These are phyloP conservation scores for Saccharum officinarum DNA, from an alignment of 176 grass and related monocot species.

Conservation along the genomic window DNA sequence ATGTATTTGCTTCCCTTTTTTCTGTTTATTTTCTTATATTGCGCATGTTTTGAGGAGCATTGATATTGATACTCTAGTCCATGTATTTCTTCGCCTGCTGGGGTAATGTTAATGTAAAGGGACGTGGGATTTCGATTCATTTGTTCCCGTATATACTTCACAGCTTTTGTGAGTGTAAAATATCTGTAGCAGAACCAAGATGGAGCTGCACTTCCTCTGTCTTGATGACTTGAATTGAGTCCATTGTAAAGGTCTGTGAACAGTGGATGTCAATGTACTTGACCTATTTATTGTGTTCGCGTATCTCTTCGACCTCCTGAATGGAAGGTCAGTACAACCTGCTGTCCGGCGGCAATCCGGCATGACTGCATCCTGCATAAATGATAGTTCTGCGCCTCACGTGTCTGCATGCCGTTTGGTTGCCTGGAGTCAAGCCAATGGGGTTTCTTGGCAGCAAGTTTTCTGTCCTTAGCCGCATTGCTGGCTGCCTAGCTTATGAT, in stretches of 20 bases:
- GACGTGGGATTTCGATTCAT: constrained; percentile 21
- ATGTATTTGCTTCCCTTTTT: constrained; percentile 41
- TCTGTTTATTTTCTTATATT: constrained; percentile 18
- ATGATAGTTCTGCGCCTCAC: neutral
- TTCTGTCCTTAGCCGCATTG: neutral
- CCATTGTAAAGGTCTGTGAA: neutral
- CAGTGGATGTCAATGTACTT: neutral
- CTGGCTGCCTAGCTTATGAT: neutral
- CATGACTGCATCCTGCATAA: neutral
- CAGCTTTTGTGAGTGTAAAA: constrained; percentile 21
- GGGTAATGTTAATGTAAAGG: constrained; percentile 40
- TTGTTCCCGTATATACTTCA: constrained; percentile 8
- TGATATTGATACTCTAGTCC: neutral
- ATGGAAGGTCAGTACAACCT: constrained; percentile 19
- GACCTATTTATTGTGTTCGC: neutral
- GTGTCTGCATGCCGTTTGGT: neutral
- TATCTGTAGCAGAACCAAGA: neutral
- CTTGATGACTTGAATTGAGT: neutral
- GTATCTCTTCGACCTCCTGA: constrained; percentile 4
- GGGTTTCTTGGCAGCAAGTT: too few species aligned
- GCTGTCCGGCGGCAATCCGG: neutral
- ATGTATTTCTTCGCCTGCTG: constrained; percentile 21
- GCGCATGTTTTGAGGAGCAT: constrained; percentile 31
- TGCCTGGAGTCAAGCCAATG: too few species aligned
- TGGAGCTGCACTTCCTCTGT: neutral